Evolutionary conservation across 306 rosid species (phyloP).

Genomic region (Neltuma alba): DNA sequence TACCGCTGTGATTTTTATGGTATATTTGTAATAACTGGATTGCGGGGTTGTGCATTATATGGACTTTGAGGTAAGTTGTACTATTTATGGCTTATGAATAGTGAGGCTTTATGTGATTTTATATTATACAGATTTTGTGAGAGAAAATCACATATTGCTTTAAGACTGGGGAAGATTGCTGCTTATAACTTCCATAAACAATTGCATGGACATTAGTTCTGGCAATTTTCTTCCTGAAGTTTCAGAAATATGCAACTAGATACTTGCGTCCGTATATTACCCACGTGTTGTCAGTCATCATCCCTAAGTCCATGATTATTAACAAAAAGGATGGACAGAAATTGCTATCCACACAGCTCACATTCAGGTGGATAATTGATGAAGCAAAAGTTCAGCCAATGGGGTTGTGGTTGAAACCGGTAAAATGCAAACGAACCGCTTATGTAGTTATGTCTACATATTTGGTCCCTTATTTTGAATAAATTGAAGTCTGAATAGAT

Average conservation of each 20-base stretch:
- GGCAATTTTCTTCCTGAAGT: slow-evolving; percentile 4
- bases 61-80: not conserved
- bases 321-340: not conserved
- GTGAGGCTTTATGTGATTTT: not conserved
- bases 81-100: not conserved
- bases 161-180: not conserved
- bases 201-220: slow-evolving; percentile 25
- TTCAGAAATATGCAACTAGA: slow-evolving; percentile 24
- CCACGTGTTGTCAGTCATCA: not conserved
- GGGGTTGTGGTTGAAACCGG: slow-evolving; percentile 28
- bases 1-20: not conserved
- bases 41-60: not conserved
- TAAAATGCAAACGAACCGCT: not conserved
- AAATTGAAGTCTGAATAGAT: slow-evolving; percentile 13
- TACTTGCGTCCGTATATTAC: not conserved
- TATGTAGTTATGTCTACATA: not conserved
- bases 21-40: not conserved
- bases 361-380: not conserved
- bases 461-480: slow-evolving; percentile 9
- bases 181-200: not conserved
- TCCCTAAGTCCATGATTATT: not conserved
- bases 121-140: not conserved
- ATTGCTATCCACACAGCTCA: slow-evolving; percentile 14
- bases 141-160: not conserved
- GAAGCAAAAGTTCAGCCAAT: slow-evolving; percentile 2